A percentile compares a stretch with the other conserved stretches of the same genome.
These are phyloP conservation scores for Aspergillus neotritici DNA, from an alignment of 2,329 filamentous ascomycete genomes.

Conservation along the genomic window DNA sequence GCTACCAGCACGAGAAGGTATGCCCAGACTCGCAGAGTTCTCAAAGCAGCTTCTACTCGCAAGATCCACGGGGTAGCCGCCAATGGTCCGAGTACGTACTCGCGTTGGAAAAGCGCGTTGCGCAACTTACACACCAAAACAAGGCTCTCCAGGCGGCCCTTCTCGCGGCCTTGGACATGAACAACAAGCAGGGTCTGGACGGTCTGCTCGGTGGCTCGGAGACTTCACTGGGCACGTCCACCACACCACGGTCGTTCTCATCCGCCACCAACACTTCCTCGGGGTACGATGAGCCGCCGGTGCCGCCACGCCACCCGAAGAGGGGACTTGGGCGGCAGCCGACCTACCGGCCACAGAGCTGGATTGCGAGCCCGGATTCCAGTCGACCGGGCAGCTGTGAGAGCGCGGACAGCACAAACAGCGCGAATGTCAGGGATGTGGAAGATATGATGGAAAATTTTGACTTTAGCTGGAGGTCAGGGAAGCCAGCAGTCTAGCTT, in stretches of 20 bases:
- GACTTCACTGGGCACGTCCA: constrained; percentile 16
- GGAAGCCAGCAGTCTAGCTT: constrained; percentile 12
- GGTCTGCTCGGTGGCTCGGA: constrained; percentile 19
- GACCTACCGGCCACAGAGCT: constrained; percentile 23
- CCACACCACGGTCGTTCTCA: constrained; percentile 14
- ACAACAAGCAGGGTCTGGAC: constrained; percentile 27
- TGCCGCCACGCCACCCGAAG: no score
- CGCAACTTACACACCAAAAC: constrained; percentile 39
- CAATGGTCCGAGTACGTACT: constrained; percentile 12
- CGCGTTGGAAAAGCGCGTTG: constrained; percentile 35
- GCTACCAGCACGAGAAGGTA: constrained; percentile 15
- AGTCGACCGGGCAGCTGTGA: constrained; percentile 24
- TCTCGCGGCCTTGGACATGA: constrained; percentile 35
- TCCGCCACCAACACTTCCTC: constrained; percentile 16
- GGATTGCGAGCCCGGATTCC: constrained; percentile 25
- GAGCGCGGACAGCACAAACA: constrained; percentile 17
- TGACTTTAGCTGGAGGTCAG: constrained; percentile 29
- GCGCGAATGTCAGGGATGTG: constrained; percentile 22
- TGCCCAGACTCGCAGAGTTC: constrained; percentile 22
- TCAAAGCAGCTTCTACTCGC: constrained; percentile 16
- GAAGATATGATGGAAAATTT: constrained; percentile 31
- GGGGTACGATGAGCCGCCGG: constrained; percentile 1
- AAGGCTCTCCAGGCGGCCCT: constrained; percentile 40
- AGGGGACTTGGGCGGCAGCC: not conserved
- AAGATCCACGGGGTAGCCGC: constrained; percentile 16